Evolutionary conservation across 208 protist genomes (phyloP).

Genomic region (Acanthamoeba polyphaga): DNA sequence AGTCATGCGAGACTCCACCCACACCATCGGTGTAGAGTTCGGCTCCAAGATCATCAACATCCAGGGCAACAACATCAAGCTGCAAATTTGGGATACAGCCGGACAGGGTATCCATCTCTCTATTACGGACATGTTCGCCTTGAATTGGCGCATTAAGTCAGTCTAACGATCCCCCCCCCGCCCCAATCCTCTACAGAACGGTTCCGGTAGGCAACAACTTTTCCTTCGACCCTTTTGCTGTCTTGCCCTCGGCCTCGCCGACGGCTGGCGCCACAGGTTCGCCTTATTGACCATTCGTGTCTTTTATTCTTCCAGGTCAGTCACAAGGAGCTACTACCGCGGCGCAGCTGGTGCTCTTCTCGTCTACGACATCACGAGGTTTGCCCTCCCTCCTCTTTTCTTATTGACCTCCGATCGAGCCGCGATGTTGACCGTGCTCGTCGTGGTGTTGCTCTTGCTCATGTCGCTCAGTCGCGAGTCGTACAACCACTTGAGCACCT

Average conservation of each 20-base stretch:
- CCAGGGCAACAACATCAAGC: slow-evolving; percentile 94
- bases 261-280: background rate
- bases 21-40: slow-evolving; percentile 98
- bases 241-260: background rate
- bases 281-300: background rate
- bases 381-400: background rate
- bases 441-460: background rate
- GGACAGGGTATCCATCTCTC: slow-evolving; percentile 81
- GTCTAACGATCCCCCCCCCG: slow-evolving; percentile 2
- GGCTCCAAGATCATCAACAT: slow-evolving; percentile 91
- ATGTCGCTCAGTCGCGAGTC: slow-evolving; percentile 77
- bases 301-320: slow-evolving; percentile 85
- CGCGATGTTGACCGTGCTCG: background rate
- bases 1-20: slow-evolving; percentile 84
- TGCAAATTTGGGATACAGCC: slow-evolving; percentile 98
- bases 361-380: slow-evolving; percentile 96
- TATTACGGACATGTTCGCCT: background rate
- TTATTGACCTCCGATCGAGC: background rate
- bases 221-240: too few relatives aligned
- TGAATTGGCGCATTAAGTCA: background rate
- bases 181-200: background rate
- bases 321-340: slow-evolving; percentile 97
- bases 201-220: background rate
- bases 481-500: slow-evolving; percentile 86
- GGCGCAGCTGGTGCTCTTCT: slow-evolving; percentile 96